Base-by-base conservation (phyloP, 2,329 filamentous ascomycete species). In the Metarhizium rileyi region DNA sequence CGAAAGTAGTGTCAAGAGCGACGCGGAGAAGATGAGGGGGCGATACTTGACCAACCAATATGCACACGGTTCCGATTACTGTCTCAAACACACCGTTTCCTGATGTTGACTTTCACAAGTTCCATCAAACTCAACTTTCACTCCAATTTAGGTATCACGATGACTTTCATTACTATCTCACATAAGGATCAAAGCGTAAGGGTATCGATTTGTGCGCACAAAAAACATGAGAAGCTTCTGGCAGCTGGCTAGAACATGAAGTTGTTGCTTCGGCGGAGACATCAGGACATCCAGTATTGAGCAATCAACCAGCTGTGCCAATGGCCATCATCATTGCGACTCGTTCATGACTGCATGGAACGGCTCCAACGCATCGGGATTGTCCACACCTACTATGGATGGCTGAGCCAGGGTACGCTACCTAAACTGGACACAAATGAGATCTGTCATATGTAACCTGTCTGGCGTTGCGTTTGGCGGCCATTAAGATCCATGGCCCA, bases 341-440 rank as follows among this genome's bases (percentile, higher is more conserved):
- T 22, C 47, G 50, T 44, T 14, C n/a, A 38, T 50, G 46, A 48
- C 38, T 51, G 50, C 50, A 46, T 51, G 44, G 43, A 46, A 53
- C 56, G 58, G 59, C 57, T 55, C 59, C 59, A 59, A 53, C 53
- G 51, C 52, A 56, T 61, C 54, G 58, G 63, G 61, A 63, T 63
- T 61, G 52, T 22, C 53, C 53, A 54, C 46, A 40, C 49, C 46
- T 48, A 53, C 48, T 33, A 46, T 36, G 47, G 49, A 26, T 45
- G 45, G 38, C 33, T 41, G 48, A 46, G 50, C 50, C 53, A 44
- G 55, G 52, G 49, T 53, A 42, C 43, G 51, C 48, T 48, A 48
- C 53, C 53, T 45, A 53, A 51, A 53, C 40, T 53, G 52, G 49
- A 46, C 48, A 47, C 48, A 55, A 57, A 59, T 58, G 56, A 57